Conservation (phyloP, 1,284 basidiomycete genomes). For the Apiotrichum laibachii region DNA sequence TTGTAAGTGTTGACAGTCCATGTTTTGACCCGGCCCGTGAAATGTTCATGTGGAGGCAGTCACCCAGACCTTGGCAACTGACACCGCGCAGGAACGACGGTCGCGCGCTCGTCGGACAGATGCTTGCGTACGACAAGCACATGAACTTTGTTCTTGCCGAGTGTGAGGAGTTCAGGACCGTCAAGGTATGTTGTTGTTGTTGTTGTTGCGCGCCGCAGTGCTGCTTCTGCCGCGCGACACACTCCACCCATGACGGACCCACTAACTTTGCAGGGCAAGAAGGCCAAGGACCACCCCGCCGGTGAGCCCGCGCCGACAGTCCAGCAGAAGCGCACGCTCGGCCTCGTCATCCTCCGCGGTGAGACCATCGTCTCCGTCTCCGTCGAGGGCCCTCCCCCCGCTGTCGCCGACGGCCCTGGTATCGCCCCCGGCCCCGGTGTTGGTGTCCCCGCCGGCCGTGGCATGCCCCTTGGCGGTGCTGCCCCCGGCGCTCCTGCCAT, state of each 20-base stretch:
- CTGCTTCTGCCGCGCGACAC: too few species aligned
- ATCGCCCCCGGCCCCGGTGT: constrained; percentile 75
- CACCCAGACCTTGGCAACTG: constrained; percentile 2
- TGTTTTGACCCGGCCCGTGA: too few species aligned
- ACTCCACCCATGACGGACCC: background rate
- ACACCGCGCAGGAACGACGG: constrained; percentile 70
- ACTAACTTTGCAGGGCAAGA: constrained; percentile 44
- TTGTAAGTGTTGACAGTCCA: constrained; percentile 54
- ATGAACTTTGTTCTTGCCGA: constrained; percentile 99
- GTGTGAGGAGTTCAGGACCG: constrained; percentile 90
- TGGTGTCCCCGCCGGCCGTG: constrained; percentile 92
- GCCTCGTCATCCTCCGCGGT: constrained; percentile 91
- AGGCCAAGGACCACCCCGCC: constrained; percentile 45
- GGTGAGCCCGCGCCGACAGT: constrained; percentile 69
- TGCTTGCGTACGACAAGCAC: constrained; percentile 98
- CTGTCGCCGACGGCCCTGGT: constrained; percentile 71
- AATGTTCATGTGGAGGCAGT: background rate
- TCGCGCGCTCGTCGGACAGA: constrained; percentile 90
- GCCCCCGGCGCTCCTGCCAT: constrained; percentile 60
- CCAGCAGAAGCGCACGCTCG: constrained; percentile 94
- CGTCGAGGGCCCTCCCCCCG: constrained; percentile 96
- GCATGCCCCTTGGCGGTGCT: constrained; percentile 94
- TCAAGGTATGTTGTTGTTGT: constrained; percentile 52
- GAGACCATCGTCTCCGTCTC: constrained; percentile 94
- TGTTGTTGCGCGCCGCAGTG: too few species aligned